These are phyloP conservation scores for Smithsoniella earleae DNA, from an alignment of 163 green algal species.

Conservation along the genomic window DNA sequence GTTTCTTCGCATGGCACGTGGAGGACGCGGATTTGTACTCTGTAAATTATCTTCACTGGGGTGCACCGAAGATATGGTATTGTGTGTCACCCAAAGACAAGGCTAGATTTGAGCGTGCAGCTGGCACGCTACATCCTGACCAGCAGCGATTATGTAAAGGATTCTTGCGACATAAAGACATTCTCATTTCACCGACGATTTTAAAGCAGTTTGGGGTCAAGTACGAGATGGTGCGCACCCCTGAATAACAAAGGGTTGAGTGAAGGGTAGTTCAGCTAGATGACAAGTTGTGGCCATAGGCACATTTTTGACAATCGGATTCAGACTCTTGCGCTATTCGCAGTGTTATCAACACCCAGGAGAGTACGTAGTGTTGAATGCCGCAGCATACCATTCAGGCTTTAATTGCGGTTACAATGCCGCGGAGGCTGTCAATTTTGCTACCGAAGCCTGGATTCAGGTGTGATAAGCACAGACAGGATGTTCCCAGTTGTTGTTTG, in stretches of 20 bases:
- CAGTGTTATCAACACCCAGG: constrained; percentile 68
- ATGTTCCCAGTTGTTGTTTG: neutral
- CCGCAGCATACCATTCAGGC: constrained; percentile 50
- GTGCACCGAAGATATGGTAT: constrained; percentile 82
- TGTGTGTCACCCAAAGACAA: constrained; percentile 58
- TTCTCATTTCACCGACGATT: constrained; percentile 58
- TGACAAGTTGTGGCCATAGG: neutral
- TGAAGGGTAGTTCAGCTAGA: neutral
- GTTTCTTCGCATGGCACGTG: constrained; percentile 56
- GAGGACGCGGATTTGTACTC: constrained; percentile 77
- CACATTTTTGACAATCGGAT: neutral
- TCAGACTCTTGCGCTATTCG: neutral
- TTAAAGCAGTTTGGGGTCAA: constrained; percentile 47
- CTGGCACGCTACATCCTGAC: constrained; percentile 61
- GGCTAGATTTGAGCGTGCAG: constrained; percentile 73
- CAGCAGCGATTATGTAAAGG: constrained; percentile 52
- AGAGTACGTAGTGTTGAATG: constrained; percentile 86
- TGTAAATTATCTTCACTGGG: constrained; percentile 84
- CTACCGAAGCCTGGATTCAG: constrained; percentile 51
- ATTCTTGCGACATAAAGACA: constrained; percentile 87
- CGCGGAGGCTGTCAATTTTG: constrained; percentile 86
- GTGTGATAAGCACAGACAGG: constrained; percentile 8
- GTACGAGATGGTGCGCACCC: constrained; percentile 39
- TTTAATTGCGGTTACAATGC: constrained; percentile 86
- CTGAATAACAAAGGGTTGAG: neutral